Evolutionary conservation across 345 rosid genomes (phyloP).

Genomic region (Citropsis articulata): DNA sequence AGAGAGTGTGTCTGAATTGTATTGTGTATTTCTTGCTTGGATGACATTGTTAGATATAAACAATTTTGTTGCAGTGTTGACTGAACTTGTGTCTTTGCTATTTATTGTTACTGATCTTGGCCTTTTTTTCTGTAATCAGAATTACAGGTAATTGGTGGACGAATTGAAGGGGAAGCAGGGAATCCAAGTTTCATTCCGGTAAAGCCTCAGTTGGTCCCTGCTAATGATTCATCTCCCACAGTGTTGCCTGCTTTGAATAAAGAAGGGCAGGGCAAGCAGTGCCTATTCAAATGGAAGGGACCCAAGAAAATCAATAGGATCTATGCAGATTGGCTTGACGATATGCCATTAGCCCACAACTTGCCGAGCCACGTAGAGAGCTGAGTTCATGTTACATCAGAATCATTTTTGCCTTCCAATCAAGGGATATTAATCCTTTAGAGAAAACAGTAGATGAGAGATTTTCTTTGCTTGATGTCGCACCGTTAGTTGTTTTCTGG

Average conservation of each 20-base stretch:
- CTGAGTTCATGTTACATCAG: conserved; percentile 21
- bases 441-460: not conserved
- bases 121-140: conserved; percentile 42
- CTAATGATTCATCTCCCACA: conserved; percentile 39
- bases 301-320: conserved; percentile 78
- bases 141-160: conserved; percentile 48
- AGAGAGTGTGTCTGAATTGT: not conserved
- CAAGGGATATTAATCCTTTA: not conserved
- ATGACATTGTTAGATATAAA: not conserved
- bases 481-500: not conserved
- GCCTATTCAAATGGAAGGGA: conserved; percentile 74
- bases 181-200: conserved; percentile 25
- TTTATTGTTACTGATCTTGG: not conserved
- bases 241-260: conserved; percentile 39
- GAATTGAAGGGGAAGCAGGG: conserved; percentile 56
- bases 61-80: not conserved
- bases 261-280: conserved; percentile 54
- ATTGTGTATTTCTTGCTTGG: too few relatives aligned
- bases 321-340: conserved; percentile 95
- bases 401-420: not conserved
- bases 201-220: conserved; percentile 37
- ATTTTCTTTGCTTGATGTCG: not conserved
- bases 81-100: not conserved
- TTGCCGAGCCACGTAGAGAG: conserved; percentile 46
- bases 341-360: conserved; percentile 58